These are phyloP conservation scores for Colletotrichum spinosum DNA, from an alignment of 2,329 filamentous ascomycete genomes.

Conservation along the genomic window DNA sequence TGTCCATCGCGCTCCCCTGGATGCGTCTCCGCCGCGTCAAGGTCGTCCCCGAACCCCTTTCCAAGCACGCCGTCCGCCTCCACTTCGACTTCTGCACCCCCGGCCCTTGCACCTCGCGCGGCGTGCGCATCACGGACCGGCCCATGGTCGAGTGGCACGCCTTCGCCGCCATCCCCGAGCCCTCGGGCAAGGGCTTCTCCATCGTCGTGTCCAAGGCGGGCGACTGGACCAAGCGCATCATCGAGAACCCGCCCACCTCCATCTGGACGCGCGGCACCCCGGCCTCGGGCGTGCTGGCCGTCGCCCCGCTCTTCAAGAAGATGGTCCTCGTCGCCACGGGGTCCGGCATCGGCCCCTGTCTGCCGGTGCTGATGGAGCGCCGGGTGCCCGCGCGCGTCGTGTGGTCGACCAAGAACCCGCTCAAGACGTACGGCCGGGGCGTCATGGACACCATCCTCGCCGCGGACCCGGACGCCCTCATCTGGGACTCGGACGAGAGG, in stretches of 20 bases:
- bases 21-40: constrained; percentile 74
- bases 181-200: constrained; percentile 67
- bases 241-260: constrained; percentile 68
- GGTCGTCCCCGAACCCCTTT: constrained; percentile 76
- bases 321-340: constrained; percentile 78
- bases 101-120: constrained; percentile 48
- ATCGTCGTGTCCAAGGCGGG: constrained; percentile 78
- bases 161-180: constrained; percentile 78
- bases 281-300: constrained; percentile 74
- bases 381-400: constrained; percentile 69
- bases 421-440: constrained; percentile 70
- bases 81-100: constrained; percentile 74
- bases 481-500: constrained; percentile 72
- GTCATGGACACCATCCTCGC: constrained; percentile 68
- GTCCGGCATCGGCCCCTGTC: constrained; percentile 77
- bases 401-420: constrained; percentile 74
- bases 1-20: constrained; percentile 79
- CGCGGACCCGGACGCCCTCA: constrained; percentile 71
- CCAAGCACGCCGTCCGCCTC: constrained; percentile 78
- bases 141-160: constrained; percentile 80
- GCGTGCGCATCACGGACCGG: constrained; percentile 68
- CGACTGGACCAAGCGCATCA: constrained; percentile 77
- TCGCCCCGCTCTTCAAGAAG: constrained; percentile 73
- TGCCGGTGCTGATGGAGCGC: constrained; percentile 67
- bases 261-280: constrained; percentile 78